Evolutionary conservation across 805 yeast species (phyloP), one percentile per base, ranked within the genome.

Genomic region (Pichia deserticola): DNA sequence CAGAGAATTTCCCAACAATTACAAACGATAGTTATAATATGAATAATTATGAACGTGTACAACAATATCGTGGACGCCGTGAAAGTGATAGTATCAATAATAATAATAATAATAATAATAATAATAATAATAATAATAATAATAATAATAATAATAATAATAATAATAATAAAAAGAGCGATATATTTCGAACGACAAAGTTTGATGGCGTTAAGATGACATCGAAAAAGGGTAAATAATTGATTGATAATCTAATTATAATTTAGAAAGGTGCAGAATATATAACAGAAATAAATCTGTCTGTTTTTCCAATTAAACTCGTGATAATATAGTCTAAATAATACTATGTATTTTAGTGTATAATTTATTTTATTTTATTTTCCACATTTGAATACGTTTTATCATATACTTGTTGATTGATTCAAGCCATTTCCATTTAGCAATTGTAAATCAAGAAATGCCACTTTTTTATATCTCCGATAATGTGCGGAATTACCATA

Each of bases 181-280:
- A 48, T 38, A 40, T 40, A n/a, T 53, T 53, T 30, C 33, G 55
- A 25, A 40, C 47, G 11, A 50, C 53, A 1, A 50, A 34, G 15
- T 52, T 44, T 30, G 53, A 52, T 40, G 46, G 47, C 11, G 37
- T 36, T 9, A 49, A 44, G 25, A 52, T 52, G 55, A 49, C 49
- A 4, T 46, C 55, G 1, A 42, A 43, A 33, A 49, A 39, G 32
- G 35, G 37, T 30, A n/a, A 33, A 7, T 34, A 5, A 37, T 7
- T 13, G 11, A 25, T 28, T 1, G 5, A 9, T 25, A 28, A 20
- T 20, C 20, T 2, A 20, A 20, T 20, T 20, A 20, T 20, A 20
- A 20, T 20, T 20, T 20, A 20, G 3, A 20, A 20, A 20, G 20
- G 20, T 20, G 20, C 20, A 20, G 20, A 20, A 20, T 20, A 20